Base-by-base conservation (phyloP, 768 basidiomycete genomes). In the Hysterangium stoloniferum region DNA sequence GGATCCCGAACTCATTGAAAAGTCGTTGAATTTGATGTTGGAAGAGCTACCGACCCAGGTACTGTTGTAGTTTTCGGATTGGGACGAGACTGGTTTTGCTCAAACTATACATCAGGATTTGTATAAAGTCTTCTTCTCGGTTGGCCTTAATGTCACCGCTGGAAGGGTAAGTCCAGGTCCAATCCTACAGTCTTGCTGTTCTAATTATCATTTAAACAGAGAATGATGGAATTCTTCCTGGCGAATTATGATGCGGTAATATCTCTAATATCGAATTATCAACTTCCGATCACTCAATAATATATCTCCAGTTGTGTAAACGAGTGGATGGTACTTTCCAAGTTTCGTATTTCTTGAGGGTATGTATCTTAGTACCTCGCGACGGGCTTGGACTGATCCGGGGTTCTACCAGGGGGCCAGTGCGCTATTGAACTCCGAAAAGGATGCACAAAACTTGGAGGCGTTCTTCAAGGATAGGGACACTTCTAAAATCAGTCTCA, bases 381-480 rank as follows among this genome's bases (percentile, higher is more conserved):
- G 13, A 53, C 20, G 5, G 17, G 31, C 25, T 24, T 37, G 12
- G 40, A 33, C 25, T n/a, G 20, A 40, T 55, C 17, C 27, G 35
- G 49, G 50, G 24, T 28, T 63, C 15, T 57, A 60, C 57, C 60
- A 77, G 65, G 61, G 57, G 28, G 54, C 67, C 7, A 66, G 76
- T 63, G 61, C 63, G 24, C 66, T 67, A 27, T 70, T 94, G 49
- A 78, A 83, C n/a, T 79, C 77, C 19, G 68, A 82, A 54, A 65
- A 77, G 52, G 94, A 96, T 66, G 72, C 76, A 35, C 67, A 79
- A 45, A 71, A 70, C 19, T 73, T 80, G 12, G 73, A 74, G 45
- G 75, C 66, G 4, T 95, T 89, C 74, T 97, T 92, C 73, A 76
- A 82, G 72, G 71, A 71, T 61, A 84, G 79, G 65, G 80, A 87